Base-by-base conservation (phyloP, 805 yeast species). In the Candida arabinofermentans region DNA sequence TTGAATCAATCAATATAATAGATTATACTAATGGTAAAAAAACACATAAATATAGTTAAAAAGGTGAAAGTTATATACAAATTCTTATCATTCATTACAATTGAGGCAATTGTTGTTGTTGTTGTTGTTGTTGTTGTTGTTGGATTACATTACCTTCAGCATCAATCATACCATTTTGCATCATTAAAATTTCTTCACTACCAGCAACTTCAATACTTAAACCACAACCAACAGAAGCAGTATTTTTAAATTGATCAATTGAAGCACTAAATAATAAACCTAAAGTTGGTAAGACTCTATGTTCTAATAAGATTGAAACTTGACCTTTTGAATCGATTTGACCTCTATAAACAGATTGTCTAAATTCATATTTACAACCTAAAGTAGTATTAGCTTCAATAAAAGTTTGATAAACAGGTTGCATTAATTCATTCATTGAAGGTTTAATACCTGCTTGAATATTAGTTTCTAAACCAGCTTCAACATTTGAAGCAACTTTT, bases 361-460 rank as follows among this genome's bases (percentile, higher is more conserved):
- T 88, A 77, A 88, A 93, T 72, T 93, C 98, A 69, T 91, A 91
- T 71, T 91, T 93, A 58, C 96, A 96, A 69, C 97, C 99, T 43
- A 91, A 64, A 46, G 96, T 86, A 55, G 99, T 90, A 58, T 78
- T 76, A 61, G 96, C 98, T 62, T 91, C 96, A 45, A 90, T 74
- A 34, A 83, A 81, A 26, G 95, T 86, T 63, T 86, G 88, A 55
- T 81, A 78, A 50, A 86, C 79, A 60, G 91, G 85, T 40, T 80
- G 75, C 57, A 88, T 87, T 74, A 82, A 74, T 66, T 86, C 72
- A 37, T 83, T 79, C 64, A 83, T 86, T 41, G 81, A 77, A 53
- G 83, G 77, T 62, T 89, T 93, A 71, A 85, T 72, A 49, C 81
- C 74, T 32, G 95, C 91, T 61, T 81, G 81, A 59, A 88, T 65